Conservation (phyloP, 139 green algal species). For the Chlamydomonas sp. region DNA sequence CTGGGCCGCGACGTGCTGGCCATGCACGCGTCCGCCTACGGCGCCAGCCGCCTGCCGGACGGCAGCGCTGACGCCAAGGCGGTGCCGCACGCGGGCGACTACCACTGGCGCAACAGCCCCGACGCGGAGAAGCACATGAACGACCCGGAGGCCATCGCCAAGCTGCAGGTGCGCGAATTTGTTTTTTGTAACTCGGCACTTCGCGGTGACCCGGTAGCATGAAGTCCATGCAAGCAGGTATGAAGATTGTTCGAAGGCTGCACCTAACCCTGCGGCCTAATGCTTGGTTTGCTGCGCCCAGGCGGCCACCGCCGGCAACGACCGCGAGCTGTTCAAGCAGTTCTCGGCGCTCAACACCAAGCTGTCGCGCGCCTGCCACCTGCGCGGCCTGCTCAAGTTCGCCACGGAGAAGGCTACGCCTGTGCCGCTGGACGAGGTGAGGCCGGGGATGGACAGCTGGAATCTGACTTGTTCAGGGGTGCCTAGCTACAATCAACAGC, state of each 20-base stretch:
- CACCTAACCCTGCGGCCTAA: no score
- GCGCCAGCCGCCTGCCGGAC: conserved; percentile 36
- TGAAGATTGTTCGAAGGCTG: no score
- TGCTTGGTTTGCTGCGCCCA: not conserved
- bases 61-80: conserved; percentile 57
- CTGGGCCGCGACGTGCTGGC: conserved; percentile 74
- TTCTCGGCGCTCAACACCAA: conserved; percentile 72
- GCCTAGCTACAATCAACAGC: no score
- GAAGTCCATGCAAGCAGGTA: no score
- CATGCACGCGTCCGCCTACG: conserved; percentile 81
- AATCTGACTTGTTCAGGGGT: no score
- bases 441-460: no score
- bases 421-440: conserved; percentile 11
- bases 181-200: not conserved
- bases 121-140: conserved; percentile 92
- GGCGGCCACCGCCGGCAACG: conserved; percentile 52
- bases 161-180: conserved; percentile 83
- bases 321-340: conserved; percentile 82
- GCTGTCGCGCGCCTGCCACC: conserved; percentile 73
- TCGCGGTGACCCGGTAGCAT: no score
- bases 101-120: conserved; percentile 75
- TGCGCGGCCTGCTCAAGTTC: conserved; percentile 93
- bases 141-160: conserved; percentile 89
- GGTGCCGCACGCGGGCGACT: conserved; percentile 85
- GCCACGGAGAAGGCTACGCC: conserved; percentile 48